Percentiles rank a stretch among this genome's conserved stretches.
These are phyloP conservation scores for Pholiota adiposa DNA, from an alignment of 1,284 basidiomycete genomes.

Conservation along the genomic window DNA sequence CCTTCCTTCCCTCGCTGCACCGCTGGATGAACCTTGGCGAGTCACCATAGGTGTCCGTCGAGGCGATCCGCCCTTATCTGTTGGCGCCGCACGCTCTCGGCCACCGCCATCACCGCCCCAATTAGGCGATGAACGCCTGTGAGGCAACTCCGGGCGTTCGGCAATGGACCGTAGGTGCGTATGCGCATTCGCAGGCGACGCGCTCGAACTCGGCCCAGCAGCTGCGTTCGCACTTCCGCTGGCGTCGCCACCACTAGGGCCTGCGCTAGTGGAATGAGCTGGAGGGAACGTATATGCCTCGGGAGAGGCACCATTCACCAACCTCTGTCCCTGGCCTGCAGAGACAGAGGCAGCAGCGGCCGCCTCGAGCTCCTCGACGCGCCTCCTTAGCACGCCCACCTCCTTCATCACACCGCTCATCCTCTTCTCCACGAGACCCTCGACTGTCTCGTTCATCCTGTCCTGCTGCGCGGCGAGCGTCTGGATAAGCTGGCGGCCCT, in stretches of 20 bases:
- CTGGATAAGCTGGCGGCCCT: constrained; percentile 56
- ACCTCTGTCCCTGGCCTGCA: constrained; percentile 31
- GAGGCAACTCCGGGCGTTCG: constrained; percentile 23
- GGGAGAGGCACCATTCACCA: constrained; percentile 36
- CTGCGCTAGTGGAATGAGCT: constrained; percentile 23
- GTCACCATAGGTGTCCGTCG: constrained; percentile 8
- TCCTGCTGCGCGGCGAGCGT: constrained; percentile 59
- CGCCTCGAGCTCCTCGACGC: constrained; percentile 63
- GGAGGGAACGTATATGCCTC: constrained; percentile 58
- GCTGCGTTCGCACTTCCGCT: neutral
- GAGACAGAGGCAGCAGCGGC: constrained; percentile 43
- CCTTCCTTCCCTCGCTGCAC: neutral
- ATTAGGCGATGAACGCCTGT: constrained; percentile 35
- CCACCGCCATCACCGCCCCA: constrained; percentile 33
- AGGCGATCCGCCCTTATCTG: constrained; percentile 35
- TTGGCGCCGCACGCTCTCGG: constrained; percentile 27
- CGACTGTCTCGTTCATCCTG: constrained; percentile 59
- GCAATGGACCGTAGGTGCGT: neutral
- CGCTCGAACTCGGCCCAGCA: neutral
- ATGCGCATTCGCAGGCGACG: neutral
- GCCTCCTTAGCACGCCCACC: constrained; percentile 54
- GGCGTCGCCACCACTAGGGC: neutral
- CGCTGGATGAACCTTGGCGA: neutral
- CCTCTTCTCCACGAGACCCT: constrained; percentile 59
- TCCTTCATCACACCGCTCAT: constrained; percentile 60